Base-by-base conservation (phyloP, 768 basidiomycete species). In the Wakefieldia striispora region DNA sequence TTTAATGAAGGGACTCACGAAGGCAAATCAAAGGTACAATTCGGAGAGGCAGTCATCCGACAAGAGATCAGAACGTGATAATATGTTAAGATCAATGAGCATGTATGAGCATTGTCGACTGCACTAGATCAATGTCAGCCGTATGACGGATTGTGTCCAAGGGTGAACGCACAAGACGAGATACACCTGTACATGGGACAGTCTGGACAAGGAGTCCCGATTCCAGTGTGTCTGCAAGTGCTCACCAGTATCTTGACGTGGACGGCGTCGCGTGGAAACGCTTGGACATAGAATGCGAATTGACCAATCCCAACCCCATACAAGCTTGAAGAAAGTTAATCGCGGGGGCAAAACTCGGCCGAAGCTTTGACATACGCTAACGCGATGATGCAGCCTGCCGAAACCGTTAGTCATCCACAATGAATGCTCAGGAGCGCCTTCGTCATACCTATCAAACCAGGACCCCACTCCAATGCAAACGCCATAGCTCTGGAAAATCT, bases 271-370 rank as follows among this genome's bases (percentile, higher is more conserved):
- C 7, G 36, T 2, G 60, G 60, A 53, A 64, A 64, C 0, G 45
- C 37, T 38, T 31, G 34, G 12, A 54, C 13, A 38, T 64, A 64
- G 35, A 55, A 58, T 9, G 51, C 26, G 45, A 50, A 50, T 50
- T 63, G 62, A 17, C 59, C 43, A 20, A 58, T 8, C 13, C 48
- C 47, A 5, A 45, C 49, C 1, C 62, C 62, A 24, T 63, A 58
- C 27, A 63, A 45, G 10, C 62, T 63, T 26, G 42, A 20, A 36
- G 11, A 4, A 13, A 20, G 20, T 49, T n/a, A 31, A 47, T 26
- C 12, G 27, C 26, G 17, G 12, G 6, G 13, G 6, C 8, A 13
- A 27, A 43, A 27, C 27, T 3, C 3, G 24, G 11, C 5, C n/a
- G 12, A n/a, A n/a, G n/a, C n/a, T 39, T 29, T 20, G 29, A 49